These are phyloP conservation scores for Hyphopichia fennica DNA, from an alignment of 1,139 yeast species.

Conservation along the genomic window DNA sequence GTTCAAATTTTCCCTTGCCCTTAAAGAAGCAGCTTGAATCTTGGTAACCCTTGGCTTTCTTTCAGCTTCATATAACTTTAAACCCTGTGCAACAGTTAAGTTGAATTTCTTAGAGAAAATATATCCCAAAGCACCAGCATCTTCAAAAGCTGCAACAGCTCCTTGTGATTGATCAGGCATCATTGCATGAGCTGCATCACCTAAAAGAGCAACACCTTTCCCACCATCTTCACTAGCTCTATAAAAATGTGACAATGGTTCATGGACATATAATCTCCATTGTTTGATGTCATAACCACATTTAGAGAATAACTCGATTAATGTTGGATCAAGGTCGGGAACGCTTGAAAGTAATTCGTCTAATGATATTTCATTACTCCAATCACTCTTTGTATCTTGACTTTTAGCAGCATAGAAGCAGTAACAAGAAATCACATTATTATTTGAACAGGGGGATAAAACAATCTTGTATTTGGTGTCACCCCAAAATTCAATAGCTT, in stretches of 20 bases:
- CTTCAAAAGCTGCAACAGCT: conserved; percentile 31
- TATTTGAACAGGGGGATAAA: conserved; percentile 25
- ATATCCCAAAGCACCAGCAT: conserved; percentile 19
- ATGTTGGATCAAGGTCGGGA: conserved; percentile 19
- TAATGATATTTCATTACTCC: conserved; percentile 23
- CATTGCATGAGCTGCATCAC: conserved; percentile 28
- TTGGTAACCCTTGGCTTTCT: conserved; percentile 25
- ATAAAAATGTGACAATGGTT: conserved; percentile 23
- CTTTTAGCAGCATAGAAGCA: conserved; percentile 20
- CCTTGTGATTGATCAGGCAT: conserved; percentile 32
- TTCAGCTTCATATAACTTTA: conserved; percentile 20
- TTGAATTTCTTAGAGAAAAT: conserved; percentile 18
- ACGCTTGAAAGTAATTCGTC: conserved; percentile 17
- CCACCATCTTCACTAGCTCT: conserved; percentile 12
- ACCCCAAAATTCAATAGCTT: conserved; percentile 28
- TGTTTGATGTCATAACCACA: conserved; percentile 29
- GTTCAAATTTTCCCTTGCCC: conserved; percentile 28
- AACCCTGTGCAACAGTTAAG: conserved; percentile 17
- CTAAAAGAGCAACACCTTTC: conserved; percentile 16
- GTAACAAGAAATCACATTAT: conserved; percentile 25
- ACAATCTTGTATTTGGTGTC: conserved; percentile 24
- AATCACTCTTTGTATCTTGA: conserved; percentile 13
- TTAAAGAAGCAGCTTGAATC: conserved; percentile 26
- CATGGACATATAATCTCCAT: conserved; percentile 29
- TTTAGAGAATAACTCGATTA: conserved; percentile 19